phyloP scores from a whole-genome alignment of 176 grass and related monocot genomes.

The Metroxylon sagu region DNA sequence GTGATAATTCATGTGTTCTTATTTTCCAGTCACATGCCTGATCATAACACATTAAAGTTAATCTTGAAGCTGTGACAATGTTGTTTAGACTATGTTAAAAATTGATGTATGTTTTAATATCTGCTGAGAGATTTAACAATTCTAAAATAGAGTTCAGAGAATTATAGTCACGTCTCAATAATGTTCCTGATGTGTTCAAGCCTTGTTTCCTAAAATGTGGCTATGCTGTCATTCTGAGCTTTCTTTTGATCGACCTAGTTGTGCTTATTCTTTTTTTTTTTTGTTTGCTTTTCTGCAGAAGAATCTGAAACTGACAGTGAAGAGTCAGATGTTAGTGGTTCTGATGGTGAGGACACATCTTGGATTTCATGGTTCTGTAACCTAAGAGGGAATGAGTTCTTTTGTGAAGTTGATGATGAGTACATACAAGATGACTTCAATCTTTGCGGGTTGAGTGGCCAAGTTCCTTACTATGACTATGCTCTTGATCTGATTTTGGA shows the following conservation, averaged over 20 bases:
- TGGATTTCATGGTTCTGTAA: conserved; percentile 96
- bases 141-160: no score
- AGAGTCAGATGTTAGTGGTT: conserved; percentile 81
- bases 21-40: no score
- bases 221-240: neutral
- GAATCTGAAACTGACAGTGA: conserved; percentile 84
- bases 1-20: no score
- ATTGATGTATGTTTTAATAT: no score
- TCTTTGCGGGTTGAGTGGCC: conserved; percentile 77
- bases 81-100: no score
- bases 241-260: neutral
- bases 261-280: neutral
- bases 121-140: no score
- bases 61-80: no score
- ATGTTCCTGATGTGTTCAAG: no score
- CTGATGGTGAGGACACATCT: conserved; percentile 75
- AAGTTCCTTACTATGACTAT: conserved; percentile 87
- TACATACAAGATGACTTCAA: conserved; percentile 98
- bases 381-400: conserved; percentile 79
- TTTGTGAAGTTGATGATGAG: conserved; percentile 89
- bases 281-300: conserved; percentile 18
- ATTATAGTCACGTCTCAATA: no score
- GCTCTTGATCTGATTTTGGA: conserved; percentile 95
- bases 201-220: no score
- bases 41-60: no score